Evolutionary conservation across 805 yeast genomes (phyloP).

Genomic region (Torulaspora quercuum): DNA sequence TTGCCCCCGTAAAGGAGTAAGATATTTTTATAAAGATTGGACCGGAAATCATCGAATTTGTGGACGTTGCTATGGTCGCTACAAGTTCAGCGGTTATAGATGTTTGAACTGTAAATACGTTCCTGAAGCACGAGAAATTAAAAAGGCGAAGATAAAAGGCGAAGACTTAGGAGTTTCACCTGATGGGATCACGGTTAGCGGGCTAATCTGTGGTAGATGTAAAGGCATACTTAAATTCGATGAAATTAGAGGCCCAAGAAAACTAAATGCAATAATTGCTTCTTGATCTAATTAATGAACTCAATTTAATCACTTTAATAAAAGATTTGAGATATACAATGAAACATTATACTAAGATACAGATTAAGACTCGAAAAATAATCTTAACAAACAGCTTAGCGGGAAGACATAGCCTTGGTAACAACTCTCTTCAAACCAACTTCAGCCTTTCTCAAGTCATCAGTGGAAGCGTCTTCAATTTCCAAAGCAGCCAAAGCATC

Average conservation of each 20-base stretch:
- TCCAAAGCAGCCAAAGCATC: conserved; percentile 98
- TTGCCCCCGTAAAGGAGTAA: conserved; percentile 25
- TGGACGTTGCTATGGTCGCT: conserved; percentile 29
- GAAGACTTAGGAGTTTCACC: conserved; percentile 16
- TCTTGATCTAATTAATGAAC: conserved; percentile 9
- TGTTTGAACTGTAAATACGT: conserved; percentile 27
- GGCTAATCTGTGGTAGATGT: conserved; percentile 22
- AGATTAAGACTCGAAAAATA: conserved; percentile 20
- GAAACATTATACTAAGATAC: conserved; percentile 24
- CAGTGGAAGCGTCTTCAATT: conserved; percentile 93
- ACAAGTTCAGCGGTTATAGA: conserved; percentile 26
- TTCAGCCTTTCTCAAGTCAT: conserved; percentile 98
- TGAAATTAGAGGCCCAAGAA: conserved; percentile 20
- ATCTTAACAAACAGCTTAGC: conserved; percentile 50
- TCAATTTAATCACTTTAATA: conserved; percentile 10
- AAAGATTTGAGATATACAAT: conserved; percentile 18
- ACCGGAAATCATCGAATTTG: conserved; percentile 26
- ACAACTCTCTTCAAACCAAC: conserved; percentile 98
- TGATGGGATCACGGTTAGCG: conserved; percentile 20
- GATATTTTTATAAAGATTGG: conserved; percentile 30
- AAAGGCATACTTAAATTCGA: conserved; percentile 19
- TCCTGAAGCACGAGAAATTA: conserved; percentile 27
- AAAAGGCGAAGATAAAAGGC: conserved; percentile 19
- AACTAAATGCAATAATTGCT: conserved; percentile 5
- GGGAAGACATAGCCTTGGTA: conserved; percentile 98